Evolutionary conservation across 768 basidiomycete species (phyloP).

Genomic region (Leucosporidium yakuticum): DNA sequence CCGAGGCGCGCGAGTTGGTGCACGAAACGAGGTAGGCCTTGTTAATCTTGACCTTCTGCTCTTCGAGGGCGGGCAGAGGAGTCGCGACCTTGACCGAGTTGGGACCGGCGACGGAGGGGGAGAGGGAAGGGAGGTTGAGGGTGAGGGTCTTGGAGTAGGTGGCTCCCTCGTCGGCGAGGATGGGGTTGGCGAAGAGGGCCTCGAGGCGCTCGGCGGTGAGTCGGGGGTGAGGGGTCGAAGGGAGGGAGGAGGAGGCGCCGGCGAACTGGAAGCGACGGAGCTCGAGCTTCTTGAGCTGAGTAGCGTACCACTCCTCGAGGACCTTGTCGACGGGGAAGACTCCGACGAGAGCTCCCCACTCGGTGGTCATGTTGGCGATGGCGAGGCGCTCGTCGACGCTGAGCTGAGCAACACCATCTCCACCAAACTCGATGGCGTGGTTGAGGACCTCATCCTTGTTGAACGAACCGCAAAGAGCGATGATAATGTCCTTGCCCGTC

Average conservation of each 20-base stretch:
- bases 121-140: conserved; percentile 86
- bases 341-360: conserved; percentile 96
- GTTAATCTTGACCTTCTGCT: conserved; percentile 69
- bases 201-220: conserved; percentile 69
- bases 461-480: conserved; percentile 91
- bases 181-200: conserved; percentile 52
- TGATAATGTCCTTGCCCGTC: conserved; percentile 96
- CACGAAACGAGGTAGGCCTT: conserved; percentile 98
- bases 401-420: conserved; percentile 72
- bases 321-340: conserved; percentile 87
- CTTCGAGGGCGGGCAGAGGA: conserved; percentile 75
- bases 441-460: conserved; percentile 96
- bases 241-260: conserved; percentile 36
- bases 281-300: conserved; percentile 64
- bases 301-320: conserved; percentile 79
- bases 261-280: conserved; percentile 63
- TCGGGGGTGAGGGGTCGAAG: conserved; percentile 60
- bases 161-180: conserved; percentile 67
- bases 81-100: conserved; percentile 98
- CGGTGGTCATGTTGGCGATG: conserved; percentile 95
- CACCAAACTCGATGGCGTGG: conserved; percentile 91
- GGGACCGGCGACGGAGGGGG: conserved; percentile 93
- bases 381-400: conserved; percentile 87
- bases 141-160: conserved; percentile 79
- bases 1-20: conserved; percentile 93